Evolutionary conservation across 2,329 filamentous ascomycete genomes (phyloP).

Genomic region (Beauveria asiatica): DNA sequence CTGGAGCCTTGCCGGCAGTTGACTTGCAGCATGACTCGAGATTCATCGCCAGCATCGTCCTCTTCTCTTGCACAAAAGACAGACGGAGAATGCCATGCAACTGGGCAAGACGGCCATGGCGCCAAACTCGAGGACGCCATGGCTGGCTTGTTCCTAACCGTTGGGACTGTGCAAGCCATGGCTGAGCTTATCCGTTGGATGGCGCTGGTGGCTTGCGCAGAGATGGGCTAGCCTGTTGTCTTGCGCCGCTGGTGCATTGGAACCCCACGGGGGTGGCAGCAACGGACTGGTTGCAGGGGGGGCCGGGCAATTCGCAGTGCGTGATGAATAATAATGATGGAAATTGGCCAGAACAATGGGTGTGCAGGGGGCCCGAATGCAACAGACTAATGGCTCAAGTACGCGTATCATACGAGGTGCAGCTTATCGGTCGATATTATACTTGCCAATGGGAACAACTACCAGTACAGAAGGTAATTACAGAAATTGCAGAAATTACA

Average conservation of each 20-base stretch:
- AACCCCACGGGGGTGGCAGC: conserved; percentile 10
- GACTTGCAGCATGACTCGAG: neutral
- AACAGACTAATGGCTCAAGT: neutral
- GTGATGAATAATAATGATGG: neutral
- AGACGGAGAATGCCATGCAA: neutral
- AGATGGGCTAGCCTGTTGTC: conserved; percentile 1
- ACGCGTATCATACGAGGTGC: conserved; percentile 1
- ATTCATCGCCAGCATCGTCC: neutral
- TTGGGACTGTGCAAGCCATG: conserved; percentile 9
- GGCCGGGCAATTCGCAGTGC: neutral
- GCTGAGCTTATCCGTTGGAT: conserved; percentile 12
- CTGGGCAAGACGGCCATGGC: neutral
- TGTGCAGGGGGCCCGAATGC: neutral
- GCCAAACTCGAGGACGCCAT: conserved; percentile 4
- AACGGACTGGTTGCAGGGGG: neutral
- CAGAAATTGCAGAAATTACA: neutral
- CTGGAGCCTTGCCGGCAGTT: conserved; percentile 1
- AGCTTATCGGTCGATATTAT: neutral
- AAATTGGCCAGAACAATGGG: neutral
- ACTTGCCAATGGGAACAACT: neutral
- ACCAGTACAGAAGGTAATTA: neutral
- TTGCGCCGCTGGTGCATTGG: conserved; percentile 1
- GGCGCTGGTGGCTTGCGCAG: conserved; percentile 9
- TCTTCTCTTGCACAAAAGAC: neutral
- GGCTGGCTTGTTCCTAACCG: conserved; percentile 8